A percentile compares a stretch with the other conserved stretches of the same genome.
Conservation (phyloP, 108 stramenopile genomes). For the Cyclotella atomus region DNA sequence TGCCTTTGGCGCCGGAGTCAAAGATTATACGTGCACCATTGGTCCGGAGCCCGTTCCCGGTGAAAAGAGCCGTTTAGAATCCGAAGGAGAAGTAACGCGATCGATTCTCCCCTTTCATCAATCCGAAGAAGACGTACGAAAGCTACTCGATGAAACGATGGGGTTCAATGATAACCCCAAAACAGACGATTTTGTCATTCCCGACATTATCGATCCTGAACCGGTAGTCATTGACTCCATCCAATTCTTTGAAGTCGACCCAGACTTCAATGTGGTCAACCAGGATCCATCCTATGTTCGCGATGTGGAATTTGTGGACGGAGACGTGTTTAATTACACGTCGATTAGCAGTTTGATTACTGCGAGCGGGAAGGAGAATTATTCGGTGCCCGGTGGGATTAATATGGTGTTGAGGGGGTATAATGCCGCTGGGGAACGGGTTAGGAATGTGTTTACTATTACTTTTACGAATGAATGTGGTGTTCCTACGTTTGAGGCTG, state of each 20-base stretch:
- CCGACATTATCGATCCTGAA: conserved; percentile 7
- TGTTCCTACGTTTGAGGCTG: conserved; percentile 35
- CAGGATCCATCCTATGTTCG: conserved; percentile 22
- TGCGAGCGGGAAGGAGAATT: not conserved
- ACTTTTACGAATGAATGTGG: conserved; percentile 46
- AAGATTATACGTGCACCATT: conserved; percentile 47
- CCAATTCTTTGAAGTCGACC: conserved; percentile 43
- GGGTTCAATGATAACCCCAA: not conserved
- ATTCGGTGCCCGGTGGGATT: conserved; percentile 25
- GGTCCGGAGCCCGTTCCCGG: conserved; percentile 28
- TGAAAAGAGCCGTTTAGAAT: not conserved
- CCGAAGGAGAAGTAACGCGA: not conserved
- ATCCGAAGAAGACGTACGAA: not conserved
- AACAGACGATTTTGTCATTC: not conserved
- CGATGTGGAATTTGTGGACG: conserved; percentile 13
- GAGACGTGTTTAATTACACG: conserved; percentile 29
- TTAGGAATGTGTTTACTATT: conserved; percentile 44
- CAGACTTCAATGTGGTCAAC: conserved; percentile 33
- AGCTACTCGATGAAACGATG: not conserved
- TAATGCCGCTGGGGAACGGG: conserved; percentile 25
- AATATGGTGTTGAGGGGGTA: conserved; percentile 41
- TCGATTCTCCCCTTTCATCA: not conserved
- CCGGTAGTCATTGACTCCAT: conserved; percentile 42
- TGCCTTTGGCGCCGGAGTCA: conserved; percentile 39
- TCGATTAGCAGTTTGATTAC: conserved; percentile 2